Conservation (phyloP, 371 early-diverging fungal species). For the Umbelopsis sp. region DNA sequence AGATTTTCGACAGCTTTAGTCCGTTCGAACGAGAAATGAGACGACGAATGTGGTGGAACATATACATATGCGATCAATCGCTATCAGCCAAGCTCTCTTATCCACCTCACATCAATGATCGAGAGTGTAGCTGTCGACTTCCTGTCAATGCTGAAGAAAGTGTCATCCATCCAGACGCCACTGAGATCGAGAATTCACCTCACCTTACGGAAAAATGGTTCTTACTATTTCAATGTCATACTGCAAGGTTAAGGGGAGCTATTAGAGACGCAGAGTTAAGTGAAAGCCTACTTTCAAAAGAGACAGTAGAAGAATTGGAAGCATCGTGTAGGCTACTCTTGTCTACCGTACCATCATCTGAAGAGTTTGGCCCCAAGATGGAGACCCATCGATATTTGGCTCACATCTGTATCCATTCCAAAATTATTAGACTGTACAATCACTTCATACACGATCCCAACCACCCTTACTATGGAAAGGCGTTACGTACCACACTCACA, state of each 20-base stretch:
- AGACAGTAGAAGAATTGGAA: background rate
- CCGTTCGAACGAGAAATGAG: conserved; percentile 6
- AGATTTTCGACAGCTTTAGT: background rate
- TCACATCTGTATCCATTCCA: background rate
- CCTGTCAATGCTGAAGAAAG: background rate
- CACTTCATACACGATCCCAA: background rate
- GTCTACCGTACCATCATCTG: background rate
- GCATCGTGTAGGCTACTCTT: background rate
- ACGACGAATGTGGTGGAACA: conserved; percentile 3
- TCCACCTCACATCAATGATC: conserved; percentile 10
- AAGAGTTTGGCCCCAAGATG: background rate
- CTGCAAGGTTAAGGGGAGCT: background rate
- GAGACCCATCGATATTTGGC: background rate
- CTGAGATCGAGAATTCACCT: background rate
- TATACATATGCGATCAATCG: background rate
- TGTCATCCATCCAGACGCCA: background rate
- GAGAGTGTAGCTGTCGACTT: background rate
- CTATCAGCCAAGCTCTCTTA: background rate
- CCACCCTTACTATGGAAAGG: background rate
- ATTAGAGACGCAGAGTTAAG: background rate
- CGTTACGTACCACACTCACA: background rate
- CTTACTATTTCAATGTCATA: background rate
- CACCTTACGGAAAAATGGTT: conserved; percentile 1
- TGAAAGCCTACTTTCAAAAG: background rate
- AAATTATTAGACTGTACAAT: background rate